Evolutionary conservation across 176 grass and related monocot species (phyloP), one percentile per base, ranked within the genome.

Genomic region (Canna indica): DNA sequence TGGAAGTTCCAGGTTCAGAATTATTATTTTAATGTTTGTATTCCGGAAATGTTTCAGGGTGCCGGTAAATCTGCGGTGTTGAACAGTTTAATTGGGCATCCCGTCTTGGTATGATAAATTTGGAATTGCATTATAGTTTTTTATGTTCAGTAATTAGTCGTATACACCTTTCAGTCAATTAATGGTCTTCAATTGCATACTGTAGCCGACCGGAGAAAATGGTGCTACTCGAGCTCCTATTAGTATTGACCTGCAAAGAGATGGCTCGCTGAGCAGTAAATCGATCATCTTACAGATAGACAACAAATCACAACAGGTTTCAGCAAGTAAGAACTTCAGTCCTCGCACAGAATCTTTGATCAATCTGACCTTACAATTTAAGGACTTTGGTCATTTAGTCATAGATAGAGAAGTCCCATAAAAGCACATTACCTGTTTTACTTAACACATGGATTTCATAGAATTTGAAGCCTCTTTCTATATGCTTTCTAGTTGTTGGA

Each of bases 121-220:
- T 66, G 54, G 1, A 18, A 1, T 28, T 53, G 33, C n/a, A 11
- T 48, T 25, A 35, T 24, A 5, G 3, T 18, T 5, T 22, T 1
- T 26, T 4, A 2, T 34, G 31, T 12, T 65, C 34, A 30, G 15
- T n/a, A 17, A 2, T 6, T 42, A 16, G 20, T 47, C 28, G 16
- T 16, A 25, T 38, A n/a, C 27, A 9, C 17, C 28, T 6, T n/a
- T 20, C 22, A 22, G 2, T 47, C 25, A 57, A 16, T 65, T 16
- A 69, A 44, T 0, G 9, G 20, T 1, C 20, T 30, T 22, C 65
- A 15, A 36, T 29, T 22, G 17, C 12, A 73, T 24, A 38, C 16
- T 79, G 57, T 67, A 95, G 91, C 87, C 91, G 70, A 95, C 91
- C 0, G 91, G 91, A 64, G 91, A 95, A 77, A 95, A 95, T 67